Evolutionary conservation across 352 stramenopile genomes (phyloP).

Genomic region (Globisporangium splendens): DNA sequence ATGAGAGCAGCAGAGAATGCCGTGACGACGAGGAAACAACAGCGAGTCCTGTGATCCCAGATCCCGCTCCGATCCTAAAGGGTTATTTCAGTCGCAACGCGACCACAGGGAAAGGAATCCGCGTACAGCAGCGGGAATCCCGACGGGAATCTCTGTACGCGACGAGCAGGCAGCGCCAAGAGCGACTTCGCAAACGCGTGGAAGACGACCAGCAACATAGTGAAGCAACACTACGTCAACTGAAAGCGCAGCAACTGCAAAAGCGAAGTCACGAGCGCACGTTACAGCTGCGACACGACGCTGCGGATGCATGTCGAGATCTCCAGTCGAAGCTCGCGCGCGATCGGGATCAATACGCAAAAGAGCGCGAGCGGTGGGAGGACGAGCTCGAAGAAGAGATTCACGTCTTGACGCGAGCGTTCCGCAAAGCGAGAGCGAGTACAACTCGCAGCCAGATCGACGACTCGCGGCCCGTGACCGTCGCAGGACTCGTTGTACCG

Average conservation of each 20-base stretch:
- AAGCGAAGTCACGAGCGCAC: slow-evolving; percentile 34
- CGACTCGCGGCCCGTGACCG: slow-evolving; percentile 37
- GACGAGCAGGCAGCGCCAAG: slow-evolving; percentile 39
- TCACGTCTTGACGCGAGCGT: slow-evolving; percentile 31
- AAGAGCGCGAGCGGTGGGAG: slow-evolving; percentile 47
- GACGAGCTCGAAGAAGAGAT: slow-evolving; percentile 52
- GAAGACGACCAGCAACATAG: slow-evolving; percentile 19
- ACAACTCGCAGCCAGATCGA: not conserved
- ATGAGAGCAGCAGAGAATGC: not conserved
- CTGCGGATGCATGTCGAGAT: slow-evolving; percentile 19
- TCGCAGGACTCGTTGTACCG: slow-evolving; percentile 45
- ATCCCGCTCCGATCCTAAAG: slow-evolving; percentile 47
- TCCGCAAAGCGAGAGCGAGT: slow-evolving; percentile 30
- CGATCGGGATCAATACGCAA: slow-evolving; percentile 22
- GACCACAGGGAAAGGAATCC: slow-evolving; percentile 29
- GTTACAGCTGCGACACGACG: slow-evolving; percentile 31
- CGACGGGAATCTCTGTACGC: slow-evolving; percentile 40
- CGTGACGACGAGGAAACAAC: not conserved
- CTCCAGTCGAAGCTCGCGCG: slow-evolving; percentile 18
- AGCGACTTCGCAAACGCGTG: slow-evolving; percentile 32
- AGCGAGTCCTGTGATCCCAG: slow-evolving; percentile 3
- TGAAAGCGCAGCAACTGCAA: slow-evolving; percentile 37
- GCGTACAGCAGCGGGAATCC: slow-evolving; percentile 33
- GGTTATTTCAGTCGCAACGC: slow-evolving; percentile 58
- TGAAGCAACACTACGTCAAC: slow-evolving; percentile 17